Conservation (phyloP, 495 filamentous ascomycete species). For the Talaromyces stipitatus region DNA sequence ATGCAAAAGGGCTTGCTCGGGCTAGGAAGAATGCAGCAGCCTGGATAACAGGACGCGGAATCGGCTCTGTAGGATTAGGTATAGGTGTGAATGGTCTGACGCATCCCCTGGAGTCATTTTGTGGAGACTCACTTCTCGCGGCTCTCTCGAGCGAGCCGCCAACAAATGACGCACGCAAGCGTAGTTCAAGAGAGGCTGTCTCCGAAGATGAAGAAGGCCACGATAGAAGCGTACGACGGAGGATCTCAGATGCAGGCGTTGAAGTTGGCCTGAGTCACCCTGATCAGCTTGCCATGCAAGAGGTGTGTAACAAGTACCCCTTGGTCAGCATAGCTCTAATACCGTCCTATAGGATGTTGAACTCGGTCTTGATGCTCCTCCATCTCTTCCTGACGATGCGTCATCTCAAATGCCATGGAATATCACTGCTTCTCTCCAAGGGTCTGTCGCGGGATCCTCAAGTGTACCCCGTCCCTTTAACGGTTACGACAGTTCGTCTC, state of each 20-base stretch:
- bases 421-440: conserved; percentile 50
- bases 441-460: conserved; percentile 41
- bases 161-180: conserved; percentile 26
- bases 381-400: conserved; percentile 47
- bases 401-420: conserved; percentile 68
- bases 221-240: conserved; percentile 31
- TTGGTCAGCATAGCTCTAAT: background rate
- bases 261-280: conserved; percentile 23
- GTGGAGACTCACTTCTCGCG: conserved; percentile 44
- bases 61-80: conserved; percentile 49
- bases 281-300: conserved; percentile 3
- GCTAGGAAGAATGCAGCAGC: conserved; percentile 50
- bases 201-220: conserved; percentile 25
- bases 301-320: conserved; percentile 7
- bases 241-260: conserved; percentile 22
- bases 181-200: conserved; percentile 22
- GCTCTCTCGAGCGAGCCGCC: conserved; percentile 27
- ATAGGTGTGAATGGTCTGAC: conserved; percentile 27
- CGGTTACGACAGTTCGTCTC: conserved; percentile 47
- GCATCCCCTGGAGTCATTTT: conserved; percentile 46
- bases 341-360: conserved; percentile 41
- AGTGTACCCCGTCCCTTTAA: conserved; percentile 38
- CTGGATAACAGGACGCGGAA: conserved; percentile 45
- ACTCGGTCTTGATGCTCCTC: conserved; percentile 51
- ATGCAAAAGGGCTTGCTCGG: conserved; percentile 26